Conservation (phyloP, 768 basidiomycete genomes). For the Amanita brunnescens region DNA sequence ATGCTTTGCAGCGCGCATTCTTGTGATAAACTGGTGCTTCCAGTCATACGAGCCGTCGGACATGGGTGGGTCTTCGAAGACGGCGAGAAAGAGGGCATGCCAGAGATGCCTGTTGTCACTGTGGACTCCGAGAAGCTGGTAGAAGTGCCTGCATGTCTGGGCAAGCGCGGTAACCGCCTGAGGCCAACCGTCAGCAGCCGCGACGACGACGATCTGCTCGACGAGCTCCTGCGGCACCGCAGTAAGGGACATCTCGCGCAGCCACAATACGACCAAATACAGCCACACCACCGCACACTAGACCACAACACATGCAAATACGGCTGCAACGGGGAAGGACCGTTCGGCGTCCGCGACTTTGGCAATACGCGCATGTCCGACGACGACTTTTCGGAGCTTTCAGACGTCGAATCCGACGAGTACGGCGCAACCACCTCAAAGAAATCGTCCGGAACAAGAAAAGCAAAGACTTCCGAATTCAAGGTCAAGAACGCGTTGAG, state of each 20-base stretch:
- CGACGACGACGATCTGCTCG: slow-evolving; percentile 25
- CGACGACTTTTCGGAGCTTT: slow-evolving; percentile 25
- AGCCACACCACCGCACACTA: too few relatives aligned
- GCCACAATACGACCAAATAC: too few relatives aligned
- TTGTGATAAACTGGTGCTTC: slow-evolving; percentile 13
- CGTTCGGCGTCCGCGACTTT: too few relatives aligned
- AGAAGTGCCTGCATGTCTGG: slow-evolving; percentile 26
- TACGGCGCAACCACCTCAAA: not conserved
- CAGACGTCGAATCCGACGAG: slow-evolving; percentile 20
- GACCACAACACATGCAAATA: too few relatives aligned
- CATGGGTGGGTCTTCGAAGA: slow-evolving; percentile 39
- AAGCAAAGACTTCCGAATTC: slow-evolving; percentile 15
- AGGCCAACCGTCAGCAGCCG: slow-evolving; percentile 16
- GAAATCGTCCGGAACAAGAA: slow-evolving; percentile 10
- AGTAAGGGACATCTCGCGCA: too few relatives aligned
- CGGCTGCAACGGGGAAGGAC: too few relatives aligned
- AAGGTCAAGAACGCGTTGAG: slow-evolving; percentile 39
- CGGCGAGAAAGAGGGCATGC: slow-evolving; percentile 38
- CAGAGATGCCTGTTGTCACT: slow-evolving; percentile 27
- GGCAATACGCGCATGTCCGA: slow-evolving; percentile 14
- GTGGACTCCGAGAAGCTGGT: slow-evolving; percentile 12
- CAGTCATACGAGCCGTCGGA: slow-evolving; percentile 11
- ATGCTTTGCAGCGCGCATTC: slow-evolving; percentile 12
- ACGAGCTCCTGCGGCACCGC: slow-evolving; percentile 29
- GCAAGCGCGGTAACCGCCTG: slow-evolving; percentile 26